Evolutionary conservation across 805 yeast genomes (phyloP).

Genomic region (Pichia nakasei): DNA sequence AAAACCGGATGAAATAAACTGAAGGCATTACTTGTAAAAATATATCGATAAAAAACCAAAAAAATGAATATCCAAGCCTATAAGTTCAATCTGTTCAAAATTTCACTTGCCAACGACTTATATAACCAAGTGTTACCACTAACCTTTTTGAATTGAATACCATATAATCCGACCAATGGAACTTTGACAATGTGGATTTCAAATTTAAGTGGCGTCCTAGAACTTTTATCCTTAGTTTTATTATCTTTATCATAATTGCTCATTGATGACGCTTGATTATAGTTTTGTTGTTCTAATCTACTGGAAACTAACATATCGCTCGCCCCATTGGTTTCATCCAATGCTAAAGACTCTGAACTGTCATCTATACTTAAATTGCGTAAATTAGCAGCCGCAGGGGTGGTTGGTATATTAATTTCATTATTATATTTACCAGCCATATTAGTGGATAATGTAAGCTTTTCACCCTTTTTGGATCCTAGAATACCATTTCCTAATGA

Average conservation of each 20-base stretch:
- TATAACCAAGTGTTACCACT: constrained; percentile 94
- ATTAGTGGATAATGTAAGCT: constrained; percentile 26
- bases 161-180: constrained; percentile 81
- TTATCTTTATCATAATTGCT: not conserved
- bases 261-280: constrained; percentile 8
- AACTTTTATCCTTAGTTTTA: constrained; percentile 3
- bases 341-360: constrained; percentile 55
- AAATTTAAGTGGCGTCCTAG: constrained; percentile 65
- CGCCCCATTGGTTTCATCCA: constrained; percentile 44
- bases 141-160: constrained; percentile 90
- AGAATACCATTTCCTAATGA: constrained; percentile 52
- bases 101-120: constrained; percentile 81
- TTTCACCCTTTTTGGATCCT: constrained; percentile 34
- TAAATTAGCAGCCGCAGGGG: constrained; percentile 32
- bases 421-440: constrained; percentile 35
- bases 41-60: no score
- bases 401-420: constrained; percentile 27
- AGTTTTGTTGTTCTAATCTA: constrained; percentile 41
- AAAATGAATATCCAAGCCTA: no score
- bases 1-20: no score
- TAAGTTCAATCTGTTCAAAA: constrained; percentile 62
- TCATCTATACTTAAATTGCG: constrained; percentile 29
- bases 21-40: no score
- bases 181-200: constrained; percentile 90
- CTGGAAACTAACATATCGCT: constrained; percentile 54